phyloP scores from a whole-genome alignment of 2,329 filamentous ascomycete species.

The Gremmenia infestans region DNA sequence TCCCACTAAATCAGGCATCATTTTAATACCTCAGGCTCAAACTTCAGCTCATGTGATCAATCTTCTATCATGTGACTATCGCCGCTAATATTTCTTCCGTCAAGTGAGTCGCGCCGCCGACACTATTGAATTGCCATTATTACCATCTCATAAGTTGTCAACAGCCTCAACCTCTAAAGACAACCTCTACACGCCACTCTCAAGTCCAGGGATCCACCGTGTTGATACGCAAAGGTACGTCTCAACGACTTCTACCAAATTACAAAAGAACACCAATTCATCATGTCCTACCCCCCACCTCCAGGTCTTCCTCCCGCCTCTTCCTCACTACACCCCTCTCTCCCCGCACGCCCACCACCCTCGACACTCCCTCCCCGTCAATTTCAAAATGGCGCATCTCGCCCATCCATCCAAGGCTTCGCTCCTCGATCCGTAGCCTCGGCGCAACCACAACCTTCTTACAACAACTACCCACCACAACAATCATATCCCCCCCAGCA shows the following conservation, averaged over 20 bases:
- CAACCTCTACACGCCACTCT: neutral
- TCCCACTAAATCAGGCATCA: conserved; percentile 8
- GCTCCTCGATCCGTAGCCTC: conserved; percentile 54
- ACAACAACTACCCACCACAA: conserved; percentile 28
- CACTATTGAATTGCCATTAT: neutral
- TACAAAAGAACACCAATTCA: conserved; percentile 42
- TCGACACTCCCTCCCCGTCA: conserved; percentile 32
- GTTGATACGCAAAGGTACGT: conserved; percentile 34
- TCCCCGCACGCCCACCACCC: conserved; percentile 73
- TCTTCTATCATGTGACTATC: neutral
- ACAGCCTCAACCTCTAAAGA: neutral
- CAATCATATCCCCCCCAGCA: conserved; percentile 20
- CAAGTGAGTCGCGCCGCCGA: neutral
- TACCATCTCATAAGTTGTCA: neutral
- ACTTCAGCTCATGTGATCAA: neutral
- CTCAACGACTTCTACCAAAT: conserved; percentile 27
- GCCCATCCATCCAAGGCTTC: conserved; percentile 40
- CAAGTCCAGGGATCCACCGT: conserved; percentile 11
- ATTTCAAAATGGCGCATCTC: conserved; percentile 23
- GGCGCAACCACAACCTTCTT: conserved; percentile 30
- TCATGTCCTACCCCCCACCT: conserved; percentile 84
- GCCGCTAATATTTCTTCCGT: neutral
- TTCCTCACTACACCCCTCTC: conserved; percentile 50
- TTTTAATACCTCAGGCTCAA: neutral
- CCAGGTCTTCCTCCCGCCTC: conserved; percentile 59